phyloP scores from a whole-genome alignment of 2,329 filamentous ascomycete genomes.

The Decorospora gaudefroyi region DNA sequence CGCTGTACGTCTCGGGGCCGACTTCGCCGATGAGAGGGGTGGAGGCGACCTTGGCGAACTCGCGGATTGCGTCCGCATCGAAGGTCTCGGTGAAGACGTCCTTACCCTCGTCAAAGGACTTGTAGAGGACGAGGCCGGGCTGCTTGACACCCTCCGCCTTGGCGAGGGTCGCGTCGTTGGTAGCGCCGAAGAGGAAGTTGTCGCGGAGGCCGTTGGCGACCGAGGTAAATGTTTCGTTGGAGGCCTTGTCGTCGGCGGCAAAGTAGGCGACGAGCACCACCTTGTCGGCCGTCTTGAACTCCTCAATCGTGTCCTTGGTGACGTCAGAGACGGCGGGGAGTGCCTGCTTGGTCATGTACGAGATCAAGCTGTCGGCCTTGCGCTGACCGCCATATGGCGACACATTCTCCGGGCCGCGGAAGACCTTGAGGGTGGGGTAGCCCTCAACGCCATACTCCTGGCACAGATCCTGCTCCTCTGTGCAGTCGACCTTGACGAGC shows the following conservation, averaged over 20 bases:
- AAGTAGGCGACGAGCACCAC: constrained; percentile 93
- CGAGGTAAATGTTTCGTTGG: constrained; percentile 81
- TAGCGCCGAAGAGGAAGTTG: constrained; percentile 88
- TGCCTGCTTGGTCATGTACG: constrained; percentile 98
- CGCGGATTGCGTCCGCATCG: constrained; percentile 75
- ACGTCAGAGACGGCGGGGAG: constrained; percentile 88
- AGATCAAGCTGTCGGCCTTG: constrained; percentile 76
- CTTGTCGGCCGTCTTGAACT: constrained; percentile 98
- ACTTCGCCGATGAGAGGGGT: constrained; percentile 94
- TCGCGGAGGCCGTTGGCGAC: constrained; percentile 79
- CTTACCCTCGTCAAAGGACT: constrained; percentile 97
- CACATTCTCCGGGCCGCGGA: constrained; percentile 84
- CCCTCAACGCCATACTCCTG: constrained; percentile 88
- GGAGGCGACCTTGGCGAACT: constrained; percentile 81
- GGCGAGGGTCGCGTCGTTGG: constrained; percentile 80
- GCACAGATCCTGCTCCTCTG: constrained; percentile 90
- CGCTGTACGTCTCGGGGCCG: constrained; percentile 92
- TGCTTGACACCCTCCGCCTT: constrained; percentile 87
- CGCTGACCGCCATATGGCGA: constrained; percentile 84
- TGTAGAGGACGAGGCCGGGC: constrained; percentile 91
- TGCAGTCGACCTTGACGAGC: constrained; percentile 91
- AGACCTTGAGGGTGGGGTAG: constrained; percentile 98
- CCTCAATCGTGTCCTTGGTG: constrained; percentile 79
- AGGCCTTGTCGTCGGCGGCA: constrained; percentile 75
- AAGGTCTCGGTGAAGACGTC: constrained; percentile 80